Evolutionary conservation across 192 early-diverging fungal genomes (phyloP), one percentile per base, ranked within the genome.

Genomic region (Umbelopsis ramanniana): DNA sequence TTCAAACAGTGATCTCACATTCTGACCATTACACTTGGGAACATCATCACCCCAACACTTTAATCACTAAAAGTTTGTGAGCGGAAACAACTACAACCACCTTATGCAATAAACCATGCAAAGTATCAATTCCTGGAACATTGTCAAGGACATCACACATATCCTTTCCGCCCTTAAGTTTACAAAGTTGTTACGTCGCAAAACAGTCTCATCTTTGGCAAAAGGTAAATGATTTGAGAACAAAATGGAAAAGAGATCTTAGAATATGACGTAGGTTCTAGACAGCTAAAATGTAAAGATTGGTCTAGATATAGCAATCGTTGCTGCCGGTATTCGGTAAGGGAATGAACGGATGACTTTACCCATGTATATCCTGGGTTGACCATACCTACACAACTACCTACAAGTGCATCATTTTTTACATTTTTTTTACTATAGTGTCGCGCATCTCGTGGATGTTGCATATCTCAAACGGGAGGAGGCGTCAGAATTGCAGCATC

Each of bases 261-360:
- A 0, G 12, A 23, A 22, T 54, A 14, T 26, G 53, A 22, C 53
- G 53, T 54, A 26, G 11, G 9, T 54, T 0, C 53, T 7, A 11
- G 22, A 54, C 15, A 63, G 14, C 57, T 29, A 29, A 35, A 17
- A 37, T 37, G 33, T 63, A 19, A 4, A 57, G 26, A 17, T 6
- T 33, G 48, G 38, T 50, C 24, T 54, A 76, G 75, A 63, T 70
- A 53, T 76, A 50, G 60, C 69, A 38, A 54, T 71, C 52, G 75
- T 72, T 63, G 67, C 67, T 26, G n/a, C 57, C 6, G 71, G 66
- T 15, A 53, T 72, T 67, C 54, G 75, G 75, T 76, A 76, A 48
- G 48, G 33, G 11, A 60, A 35, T 11, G 33, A 60, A 35, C 7
- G 26, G 33, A 17, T 60, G 29, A 35, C 11, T 14, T 29, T 24